These are phyloP conservation scores for Hyaloscypha bicolor DNA, from an alignment of 495 filamentous ascomycete species.

Conservation along the genomic window DNA sequence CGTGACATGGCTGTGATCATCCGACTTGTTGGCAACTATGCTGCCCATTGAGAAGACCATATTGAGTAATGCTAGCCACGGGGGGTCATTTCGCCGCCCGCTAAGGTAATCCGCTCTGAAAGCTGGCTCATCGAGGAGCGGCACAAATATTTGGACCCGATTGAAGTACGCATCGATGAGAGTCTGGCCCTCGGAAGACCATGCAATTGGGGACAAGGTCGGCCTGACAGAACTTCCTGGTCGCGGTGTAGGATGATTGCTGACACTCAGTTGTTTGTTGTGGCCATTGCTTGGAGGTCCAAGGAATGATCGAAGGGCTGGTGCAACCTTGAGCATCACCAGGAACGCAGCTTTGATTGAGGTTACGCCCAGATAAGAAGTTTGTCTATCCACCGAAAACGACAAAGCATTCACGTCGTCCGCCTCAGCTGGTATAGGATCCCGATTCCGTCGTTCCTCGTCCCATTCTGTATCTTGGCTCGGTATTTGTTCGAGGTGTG, in stretches of 20 bases:
- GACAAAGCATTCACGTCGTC: slow-evolving; percentile 84
- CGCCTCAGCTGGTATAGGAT: slow-evolving; percentile 66
- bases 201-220: slow-evolving; percentile 55
- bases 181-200: slow-evolving; percentile 62
- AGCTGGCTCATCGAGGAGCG: slow-evolving; percentile 74
- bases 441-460: slow-evolving; percentile 55
- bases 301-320: slow-evolving; percentile 61
- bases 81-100: slow-evolving; percentile 65
- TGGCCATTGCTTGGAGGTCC: slow-evolving; percentile 43
- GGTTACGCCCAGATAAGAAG: slow-evolving; percentile 80
- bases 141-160: slow-evolving; percentile 72
- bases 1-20: slow-evolving; percentile 70
- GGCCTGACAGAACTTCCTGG: slow-evolving; percentile 26
- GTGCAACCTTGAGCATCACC: slow-evolving; percentile 78
- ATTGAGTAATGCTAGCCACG: slow-evolving; percentile 77
- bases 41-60: slow-evolving; percentile 82
- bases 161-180: slow-evolving; percentile 79
- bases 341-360: slow-evolving; percentile 81
- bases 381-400: slow-evolving; percentile 68
- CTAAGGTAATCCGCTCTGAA: slow-evolving; percentile 74
- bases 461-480: slow-evolving; percentile 58
- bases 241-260: slow-evolving; percentile 47
- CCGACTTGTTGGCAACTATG: slow-evolving; percentile 68
- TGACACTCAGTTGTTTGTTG: slow-evolving; percentile 48
- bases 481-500: slow-evolving; percentile 55